Base-by-base conservation (phyloP, 1,284 basidiomycete genomes). In the Heimioporus punctisporus region DNA sequence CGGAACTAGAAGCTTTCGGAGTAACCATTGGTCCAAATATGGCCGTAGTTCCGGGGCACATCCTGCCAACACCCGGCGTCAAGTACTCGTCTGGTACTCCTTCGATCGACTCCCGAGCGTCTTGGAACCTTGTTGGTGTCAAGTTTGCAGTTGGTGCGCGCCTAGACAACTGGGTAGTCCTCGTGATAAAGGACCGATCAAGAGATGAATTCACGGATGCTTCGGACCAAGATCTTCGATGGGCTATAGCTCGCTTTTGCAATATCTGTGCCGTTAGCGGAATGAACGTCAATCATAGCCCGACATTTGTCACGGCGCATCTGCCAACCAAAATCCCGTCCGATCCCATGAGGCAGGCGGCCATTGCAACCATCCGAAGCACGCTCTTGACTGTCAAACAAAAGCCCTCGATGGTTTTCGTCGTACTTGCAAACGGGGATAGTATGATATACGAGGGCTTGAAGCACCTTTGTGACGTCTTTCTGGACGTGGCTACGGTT, bases 11-110 rank as follows among this genome's bases (percentile, higher is more conserved):
- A 11, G 74, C 79, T 1, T 90, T 90, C 65, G 86, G 85, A 1
- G 71, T 90, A 51, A 74, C 69, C 56, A 77, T 92, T 58, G 82
- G 81, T 7, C 70, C 68, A 4, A 75, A 88, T 49, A 90, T 91
- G 87, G 76, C 86, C 3, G 81, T 88, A 21, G 85, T 91, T 14
- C 88, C 88, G 0, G 88, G 83, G 9, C 82, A 89, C 43, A 83
- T 90, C 55, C 77, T 91, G 5, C 71, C 78, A 4, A 66, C 79
- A 7, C 89, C 89, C 2, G 72, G 68, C 6, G 76, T 90, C 54
- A 74, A 77, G 50, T 90, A 91, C 63, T 52, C 51, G 23, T 76
- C 73, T 2, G 65, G 70, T 56, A 63, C 70, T 3, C 78, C 83
- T 4, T 57, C 56, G 0, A 76, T 87, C 24, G 84, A 86, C 58